Evolutionary conservation across 1,284 basidiomycete species (phyloP).

Genomic region (Xerocomus cyaneibrunnescens): DNA sequence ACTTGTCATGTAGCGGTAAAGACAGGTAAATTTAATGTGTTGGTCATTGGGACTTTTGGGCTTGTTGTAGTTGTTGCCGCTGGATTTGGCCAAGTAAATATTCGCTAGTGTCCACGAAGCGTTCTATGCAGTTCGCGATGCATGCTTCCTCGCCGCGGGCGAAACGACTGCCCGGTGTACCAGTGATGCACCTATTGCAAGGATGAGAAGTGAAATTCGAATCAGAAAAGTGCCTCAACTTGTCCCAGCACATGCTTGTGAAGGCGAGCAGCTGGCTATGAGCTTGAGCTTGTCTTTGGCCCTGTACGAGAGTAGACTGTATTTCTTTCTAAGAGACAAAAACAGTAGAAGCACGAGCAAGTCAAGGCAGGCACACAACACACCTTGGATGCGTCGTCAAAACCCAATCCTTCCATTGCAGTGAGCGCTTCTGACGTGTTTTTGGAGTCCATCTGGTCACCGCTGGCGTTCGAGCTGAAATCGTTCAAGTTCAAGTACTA

Average conservation of each 20-base stretch:
- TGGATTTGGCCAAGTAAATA: slow-evolving; percentile 86
- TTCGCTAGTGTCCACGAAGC: slow-evolving; percentile 92
- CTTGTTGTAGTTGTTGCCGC: slow-evolving; percentile 42
- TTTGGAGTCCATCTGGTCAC: slow-evolving; percentile 26
- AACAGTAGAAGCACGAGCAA: background rate
- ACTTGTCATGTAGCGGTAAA: slow-evolving; percentile 9
- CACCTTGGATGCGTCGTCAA: slow-evolving; percentile 80
- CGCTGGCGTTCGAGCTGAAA: background rate
- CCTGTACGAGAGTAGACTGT: slow-evolving; percentile 77
- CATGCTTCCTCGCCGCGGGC: slow-evolving; percentile 83
- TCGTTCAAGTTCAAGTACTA: background rate
- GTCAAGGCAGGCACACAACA: slow-evolving; percentile 26
- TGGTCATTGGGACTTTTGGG: slow-evolving; percentile 23
- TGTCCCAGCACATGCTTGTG: slow-evolving; percentile 87
- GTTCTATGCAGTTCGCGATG: slow-evolving; percentile 88
- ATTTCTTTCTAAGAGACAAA: slow-evolving; percentile 73
- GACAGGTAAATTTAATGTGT: background rate
- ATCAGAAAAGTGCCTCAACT: slow-evolving; percentile 50
- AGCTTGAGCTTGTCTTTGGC: slow-evolving; percentile 76
- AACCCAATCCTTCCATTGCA: slow-evolving; percentile 61
- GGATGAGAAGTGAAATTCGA: slow-evolving; percentile 12
- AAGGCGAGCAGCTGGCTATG: slow-evolving; percentile 69
- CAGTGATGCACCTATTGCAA: slow-evolving; percentile 74
- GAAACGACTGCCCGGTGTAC: slow-evolving; percentile 82
- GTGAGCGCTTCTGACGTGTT: slow-evolving; percentile 29